Conservation (phyloP, 805 yeast species). For the Yamadazyma scolyti region DNA sequence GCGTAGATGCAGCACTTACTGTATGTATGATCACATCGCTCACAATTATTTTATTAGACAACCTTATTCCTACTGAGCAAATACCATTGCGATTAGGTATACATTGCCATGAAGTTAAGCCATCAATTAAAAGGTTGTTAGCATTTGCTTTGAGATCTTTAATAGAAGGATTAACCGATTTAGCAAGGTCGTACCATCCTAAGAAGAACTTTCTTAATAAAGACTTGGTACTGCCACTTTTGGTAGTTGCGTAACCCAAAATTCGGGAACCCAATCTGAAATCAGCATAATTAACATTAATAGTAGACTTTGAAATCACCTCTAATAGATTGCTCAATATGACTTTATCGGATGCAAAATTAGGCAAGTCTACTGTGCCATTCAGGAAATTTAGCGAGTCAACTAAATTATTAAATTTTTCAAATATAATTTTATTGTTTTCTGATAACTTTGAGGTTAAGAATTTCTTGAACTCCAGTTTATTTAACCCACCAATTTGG, state of each 20-base stretch:
- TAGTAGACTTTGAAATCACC: constrained; percentile 27
- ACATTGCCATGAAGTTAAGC: constrained; percentile 33
- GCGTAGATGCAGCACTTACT: constrained; percentile 12
- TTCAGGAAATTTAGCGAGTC: constrained; percentile 18
- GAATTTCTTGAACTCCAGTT: constrained; percentile 18
- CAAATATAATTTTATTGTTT: constrained; percentile 20
- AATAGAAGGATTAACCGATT: constrained; percentile 18
- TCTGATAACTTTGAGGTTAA: constrained; percentile 17
- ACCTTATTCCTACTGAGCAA: constrained; percentile 34
- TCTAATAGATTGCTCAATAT: constrained; percentile 28
- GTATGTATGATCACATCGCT: constrained; percentile 30
- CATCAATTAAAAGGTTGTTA: constrained; percentile 33
- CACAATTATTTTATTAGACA: constrained; percentile 27
- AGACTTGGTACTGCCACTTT: constrained; percentile 17
- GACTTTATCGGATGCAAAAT: constrained; percentile 17
- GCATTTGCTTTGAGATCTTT: constrained; percentile 32
- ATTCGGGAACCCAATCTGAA: constrained; percentile 36
- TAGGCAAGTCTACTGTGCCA: constrained; percentile 7
- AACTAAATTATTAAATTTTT: constrained; percentile 20
- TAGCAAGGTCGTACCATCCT: constrained; percentile 40
- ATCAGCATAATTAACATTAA: constrained; percentile 38
- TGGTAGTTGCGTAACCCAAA: constrained; percentile 34
- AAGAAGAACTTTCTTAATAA: constrained; percentile 24
- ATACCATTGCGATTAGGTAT: constrained; percentile 9
- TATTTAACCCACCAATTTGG: constrained; percentile 14